phyloP scores from a whole-genome alignment of 192 early-diverging fungal species.

The Martensiomyces pterosporus region DNA sequence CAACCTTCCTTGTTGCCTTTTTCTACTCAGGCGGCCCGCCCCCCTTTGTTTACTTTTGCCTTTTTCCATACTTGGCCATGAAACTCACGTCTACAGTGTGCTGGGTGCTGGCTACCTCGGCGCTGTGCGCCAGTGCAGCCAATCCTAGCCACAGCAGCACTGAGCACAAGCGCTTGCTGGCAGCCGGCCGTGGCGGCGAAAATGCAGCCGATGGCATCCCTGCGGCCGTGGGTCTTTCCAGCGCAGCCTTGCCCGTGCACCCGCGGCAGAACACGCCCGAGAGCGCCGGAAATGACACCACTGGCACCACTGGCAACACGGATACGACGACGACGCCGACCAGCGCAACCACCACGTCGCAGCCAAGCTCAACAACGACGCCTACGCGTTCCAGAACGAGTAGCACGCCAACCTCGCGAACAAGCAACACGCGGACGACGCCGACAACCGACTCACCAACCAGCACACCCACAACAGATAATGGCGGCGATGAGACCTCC shows the following conservation, averaged over 20 bases:
- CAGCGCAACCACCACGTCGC: conserved; percentile 1
- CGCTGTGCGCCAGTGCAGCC: neutral
- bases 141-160: neutral
- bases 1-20: too few species aligned
- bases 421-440: neutral
- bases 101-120: conserved; percentile 31
- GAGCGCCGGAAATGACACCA: conserved; percentile 4
- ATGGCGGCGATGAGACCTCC: neutral
- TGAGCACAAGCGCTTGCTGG: neutral
- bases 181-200: neutral
- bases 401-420: neutral
- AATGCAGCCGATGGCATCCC: conserved; percentile 3
- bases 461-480: neutral
- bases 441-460: neutral
- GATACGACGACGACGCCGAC: neutral
- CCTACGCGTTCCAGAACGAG: neutral
- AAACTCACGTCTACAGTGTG: too few species aligned
- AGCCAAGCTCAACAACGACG: neutral
- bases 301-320: neutral
- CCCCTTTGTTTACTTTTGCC: too few species aligned
- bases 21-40: too few species aligned
- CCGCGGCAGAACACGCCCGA: conserved; percentile 11
- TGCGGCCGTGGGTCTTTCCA: too few species aligned
- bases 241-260: conserved; percentile 2
- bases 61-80: too few species aligned